Evolutionary conservation across 345 rosid genomes (phyloP).

Genomic region (Melaleuca alternifolia): DNA sequence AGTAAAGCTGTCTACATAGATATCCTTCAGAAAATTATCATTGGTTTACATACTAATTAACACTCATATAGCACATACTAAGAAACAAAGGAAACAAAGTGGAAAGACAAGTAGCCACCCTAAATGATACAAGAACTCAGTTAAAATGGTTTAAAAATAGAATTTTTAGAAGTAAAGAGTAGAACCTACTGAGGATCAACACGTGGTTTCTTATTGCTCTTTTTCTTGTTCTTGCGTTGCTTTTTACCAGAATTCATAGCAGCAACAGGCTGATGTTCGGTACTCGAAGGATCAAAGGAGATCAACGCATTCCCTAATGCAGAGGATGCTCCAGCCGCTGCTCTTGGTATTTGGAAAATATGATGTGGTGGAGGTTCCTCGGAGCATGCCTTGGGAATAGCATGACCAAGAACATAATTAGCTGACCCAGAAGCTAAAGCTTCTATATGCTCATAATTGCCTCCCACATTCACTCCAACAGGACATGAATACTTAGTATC

Average conservation of each 20-base stretch:
- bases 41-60: neutral
- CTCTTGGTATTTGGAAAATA: neutral
- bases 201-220: neutral
- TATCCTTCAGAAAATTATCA: neutral
- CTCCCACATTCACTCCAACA: neutral
- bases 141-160: neutral
- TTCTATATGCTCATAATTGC: neutral
- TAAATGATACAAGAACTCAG: neutral
- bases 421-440: neutral
- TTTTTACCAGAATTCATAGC: neutral
- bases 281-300: neutral
- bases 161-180: too few relatives aligned
- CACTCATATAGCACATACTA: neutral
- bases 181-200: too few relatives aligned
- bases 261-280: neutral
- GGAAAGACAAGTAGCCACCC: neutral
- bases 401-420: neutral
- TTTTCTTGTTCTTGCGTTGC: neutral
- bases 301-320: neutral
- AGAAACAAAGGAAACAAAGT: neutral
- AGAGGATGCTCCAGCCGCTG: neutral
- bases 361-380: neutral
- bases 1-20: neutral
- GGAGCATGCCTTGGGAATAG: neutral
- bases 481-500: neutral